A percentile compares a stretch with the other conserved stretches of the same genome.
These are phyloP conservation scores for Diaporthe aspalathi DNA, from an alignment of 2,329 filamentous ascomycete species.

Conservation along the genomic window DNA sequence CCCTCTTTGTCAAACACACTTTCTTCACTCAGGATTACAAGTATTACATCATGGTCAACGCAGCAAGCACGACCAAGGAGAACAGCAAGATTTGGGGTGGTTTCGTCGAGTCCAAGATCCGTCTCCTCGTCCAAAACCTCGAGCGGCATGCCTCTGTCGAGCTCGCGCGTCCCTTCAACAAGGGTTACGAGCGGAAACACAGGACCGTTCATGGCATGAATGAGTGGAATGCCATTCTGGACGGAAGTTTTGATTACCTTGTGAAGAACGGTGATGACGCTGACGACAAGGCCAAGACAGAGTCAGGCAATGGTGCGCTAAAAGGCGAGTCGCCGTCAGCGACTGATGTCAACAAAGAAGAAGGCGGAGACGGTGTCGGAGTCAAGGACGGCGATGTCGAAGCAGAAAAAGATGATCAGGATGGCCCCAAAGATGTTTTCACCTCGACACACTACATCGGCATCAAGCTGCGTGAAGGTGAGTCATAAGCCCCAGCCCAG, in stretches of 20 bases:
- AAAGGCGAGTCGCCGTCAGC: conserved; percentile 60
- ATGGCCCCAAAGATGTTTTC: conserved; percentile 67
- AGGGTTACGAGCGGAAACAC: conserved; percentile 88
- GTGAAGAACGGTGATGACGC: conserved; percentile 49
- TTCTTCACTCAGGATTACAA: conserved; percentile 96
- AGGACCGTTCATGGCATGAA: conserved; percentile 65
- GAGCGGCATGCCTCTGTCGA: conserved; percentile 84
- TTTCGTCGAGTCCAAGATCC: conserved; percentile 91
- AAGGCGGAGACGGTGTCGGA: conserved; percentile 44
- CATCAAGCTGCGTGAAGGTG: conserved; percentile 81
- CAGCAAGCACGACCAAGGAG: conserved; percentile 85
- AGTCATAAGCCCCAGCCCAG: conserved; percentile 46
- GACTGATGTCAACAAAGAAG: conserved; percentile 53
- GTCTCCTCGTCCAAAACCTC: conserved; percentile 83
- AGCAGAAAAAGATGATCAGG: conserved; percentile 40
- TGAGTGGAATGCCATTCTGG: conserved; percentile 64
- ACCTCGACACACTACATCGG: conserved; percentile 97
- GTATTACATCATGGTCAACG: conserved; percentile 91
- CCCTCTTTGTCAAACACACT: conserved; percentile 87
- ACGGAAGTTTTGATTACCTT: conserved; percentile 62
- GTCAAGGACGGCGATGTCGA: conserved; percentile 42
- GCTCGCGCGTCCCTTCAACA: conserved; percentile 90
- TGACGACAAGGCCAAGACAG: conserved; percentile 56
- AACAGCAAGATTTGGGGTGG: conserved; percentile 90
- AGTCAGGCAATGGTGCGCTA: conserved; percentile 59